Evolutionary conservation across 805 yeast species (phyloP), one percentile per base, ranked within the genome.

Genomic region (Starmerella tilneyi): DNA sequence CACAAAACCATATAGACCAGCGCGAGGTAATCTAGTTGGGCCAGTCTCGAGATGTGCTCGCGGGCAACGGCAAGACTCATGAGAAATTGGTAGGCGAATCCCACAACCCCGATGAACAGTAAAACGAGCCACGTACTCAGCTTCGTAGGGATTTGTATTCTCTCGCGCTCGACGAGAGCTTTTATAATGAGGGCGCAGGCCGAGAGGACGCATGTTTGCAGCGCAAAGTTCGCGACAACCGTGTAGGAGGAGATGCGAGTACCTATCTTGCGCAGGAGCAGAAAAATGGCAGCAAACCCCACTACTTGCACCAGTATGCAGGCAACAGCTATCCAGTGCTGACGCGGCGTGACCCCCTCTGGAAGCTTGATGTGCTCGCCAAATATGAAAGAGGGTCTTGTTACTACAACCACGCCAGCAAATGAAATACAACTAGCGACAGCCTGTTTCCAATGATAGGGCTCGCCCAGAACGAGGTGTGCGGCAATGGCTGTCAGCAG

Each of bases 31-130:
- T 74, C 65, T 76, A 84, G 78, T 48, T 82, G 70, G 11, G 86
- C 71, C 0, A 85, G 84, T 44, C 81, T 71, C 5, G 84, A 76
- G 0, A 95, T 94, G 48, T 69, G 70, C 51, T 82, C 94, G 42
- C 82, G 68, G 59, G 84, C 94, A 38, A 88, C 72, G 1, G 94
- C 96, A 5, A 84, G 76, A 0, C 96, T 83, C 43, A 82, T 62
- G 29, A 79, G 65, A 56, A 77, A 79, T 60, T 88, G 96, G 79
- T 79, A 81, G 46, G 77, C 63, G 62, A 86, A 88, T 0, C 96
- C 96, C 41, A 81, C 70, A 2, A 81, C 50, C 2, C 94, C 94
- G 43, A 84, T 69, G 19, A 71, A 58, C 1, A 64, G 46, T 50
- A 86, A 71, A 19, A 81, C 64, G 3, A 66, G 50, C 92, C 94